Evolutionary conservation across 441 rosid genomes (phyloP), one percentile per base, ranked within the genome.

Genomic region (Brassica hybrid): DNA sequence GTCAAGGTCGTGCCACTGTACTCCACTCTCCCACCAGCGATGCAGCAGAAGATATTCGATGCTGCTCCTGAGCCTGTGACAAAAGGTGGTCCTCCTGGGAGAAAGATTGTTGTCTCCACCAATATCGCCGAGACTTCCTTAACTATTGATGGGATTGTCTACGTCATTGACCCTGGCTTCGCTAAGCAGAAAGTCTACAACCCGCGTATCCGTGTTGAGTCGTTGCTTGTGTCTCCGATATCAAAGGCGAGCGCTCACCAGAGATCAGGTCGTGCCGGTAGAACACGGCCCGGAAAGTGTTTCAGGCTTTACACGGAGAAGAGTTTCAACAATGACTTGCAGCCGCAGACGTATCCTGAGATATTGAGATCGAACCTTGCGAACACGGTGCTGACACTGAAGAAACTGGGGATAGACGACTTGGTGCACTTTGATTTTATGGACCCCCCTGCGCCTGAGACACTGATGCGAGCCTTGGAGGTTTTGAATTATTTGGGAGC

Each of bases 371-470:
- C 99, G 21, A 96, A 96, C 73, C 98, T 94, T 72, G 99, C 99
- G 4, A 94, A 94, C 74, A 88, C 98, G 6, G 99, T 96, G 38
- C 88, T 94, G 56, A 92, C 94, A 13, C 84, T 96, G 84, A 94
- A 96, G 81, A 96, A 94, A 77, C 84, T 96, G 52, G 98, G 99
- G 36, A 92, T 94, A 54, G 97, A 96, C 76, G 98, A 96, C 82
- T 73, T 96, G 69, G 99, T 96, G 65, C 99, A 94, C 74, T 96
- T 96, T 79, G 98, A 94, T 86, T 96, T 96, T 75, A 96, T 96
- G 99, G 99, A 96, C 74, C 98, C 98, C 4, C 98, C 99, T 68
- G 99, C 99, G 7, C 99, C 99, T 0, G 99, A 96, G 86, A 96
- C 99, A 12, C 74, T 96, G 88, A 96, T 96, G 98, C 94, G 99